Percentiles rank a stretch among this genome's conserved stretches.
phyloP scores from a whole-genome alignment of 2,329 filamentous ascomycete species.

The Penicillium hordei region DNA sequence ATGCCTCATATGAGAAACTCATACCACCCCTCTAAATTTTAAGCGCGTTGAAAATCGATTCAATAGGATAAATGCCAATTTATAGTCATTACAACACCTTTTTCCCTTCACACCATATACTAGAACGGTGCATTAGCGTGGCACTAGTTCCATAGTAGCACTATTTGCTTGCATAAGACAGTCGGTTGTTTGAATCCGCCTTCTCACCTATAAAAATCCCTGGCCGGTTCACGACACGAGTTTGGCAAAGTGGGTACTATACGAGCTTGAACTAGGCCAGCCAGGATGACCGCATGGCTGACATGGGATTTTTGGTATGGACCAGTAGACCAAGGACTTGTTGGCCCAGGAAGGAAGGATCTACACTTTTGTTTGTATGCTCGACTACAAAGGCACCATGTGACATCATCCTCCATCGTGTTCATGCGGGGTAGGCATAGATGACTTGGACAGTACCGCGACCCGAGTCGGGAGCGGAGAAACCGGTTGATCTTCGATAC shows the following conservation, averaged over 20 bases:
- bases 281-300: slow-evolving; percentile 3
- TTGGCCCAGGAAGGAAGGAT: too few relatives aligned
- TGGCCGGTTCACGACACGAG: background rate
- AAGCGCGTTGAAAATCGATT: background rate
- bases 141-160: background rate
- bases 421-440: slow-evolving; percentile 6
- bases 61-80: background rate
- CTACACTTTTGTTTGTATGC: background rate
- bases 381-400: background rate
- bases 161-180: background rate
- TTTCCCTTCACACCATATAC: background rate
- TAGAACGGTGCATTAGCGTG: slow-evolving; percentile 1
- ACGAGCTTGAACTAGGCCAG: slow-evolving; percentile 5
- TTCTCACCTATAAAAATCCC: background rate
- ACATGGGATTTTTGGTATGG: slow-evolving; percentile 4
- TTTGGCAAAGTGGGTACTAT: slow-evolving; percentile 5
- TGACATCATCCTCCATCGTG: background rate
- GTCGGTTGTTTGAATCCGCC: background rate
- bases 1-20: too few relatives aligned
- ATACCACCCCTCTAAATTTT: too few relatives aligned
- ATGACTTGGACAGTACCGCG: background rate
- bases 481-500: background rate
- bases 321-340: background rate
- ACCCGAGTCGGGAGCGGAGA: slow-evolving; percentile 7
- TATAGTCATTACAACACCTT: background rate